Evolutionary conservation across 805 yeast species (phyloP).

Genomic region (Yarrowia sp.): DNA sequence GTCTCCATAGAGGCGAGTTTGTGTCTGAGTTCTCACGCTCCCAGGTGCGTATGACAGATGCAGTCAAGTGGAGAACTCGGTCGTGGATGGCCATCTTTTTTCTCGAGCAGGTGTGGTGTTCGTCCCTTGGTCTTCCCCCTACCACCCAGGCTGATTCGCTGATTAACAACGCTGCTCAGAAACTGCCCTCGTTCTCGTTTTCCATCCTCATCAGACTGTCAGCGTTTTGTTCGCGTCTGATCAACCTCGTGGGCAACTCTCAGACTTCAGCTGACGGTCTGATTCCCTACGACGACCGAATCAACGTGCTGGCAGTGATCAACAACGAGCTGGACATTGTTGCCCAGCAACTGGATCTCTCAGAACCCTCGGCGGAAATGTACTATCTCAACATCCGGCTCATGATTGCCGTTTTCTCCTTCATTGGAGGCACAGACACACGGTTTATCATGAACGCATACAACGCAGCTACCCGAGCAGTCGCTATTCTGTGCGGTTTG

Average conservation of each 20-base stretch:
- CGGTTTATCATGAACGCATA: conserved; percentile 84
- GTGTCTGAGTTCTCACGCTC: conserved; percentile 89
- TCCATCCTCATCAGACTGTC: conserved; percentile 75
- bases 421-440: conserved; percentile 82
- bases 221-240: conserved; percentile 82
- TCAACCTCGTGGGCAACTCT: conserved; percentile 84
- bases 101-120: conserved; percentile 90
- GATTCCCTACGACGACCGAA: conserved; percentile 81
- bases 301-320: conserved; percentile 76
- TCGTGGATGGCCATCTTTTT: conserved; percentile 91
- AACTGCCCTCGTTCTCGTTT: conserved; percentile 50
- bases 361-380: conserved; percentile 69
- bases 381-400: conserved; percentile 79
- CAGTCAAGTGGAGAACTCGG: conserved; percentile 92
- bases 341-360: conserved; percentile 67
- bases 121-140: conserved; percentile 86
- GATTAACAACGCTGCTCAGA: conserved; percentile 52
- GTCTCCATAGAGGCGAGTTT: conserved; percentile 89
- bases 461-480: conserved; percentile 77
- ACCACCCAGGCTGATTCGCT: conserved; percentile 82
- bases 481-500: conserved; percentile 76
- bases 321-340: conserved; percentile 79
- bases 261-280: conserved; percentile 88
- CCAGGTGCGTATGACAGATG: conserved; percentile 85
- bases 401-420: conserved; percentile 87